Base-by-base conservation (phyloP, 2,329 filamentous ascomycete species). In the Alternaria metachromatica region DNA sequence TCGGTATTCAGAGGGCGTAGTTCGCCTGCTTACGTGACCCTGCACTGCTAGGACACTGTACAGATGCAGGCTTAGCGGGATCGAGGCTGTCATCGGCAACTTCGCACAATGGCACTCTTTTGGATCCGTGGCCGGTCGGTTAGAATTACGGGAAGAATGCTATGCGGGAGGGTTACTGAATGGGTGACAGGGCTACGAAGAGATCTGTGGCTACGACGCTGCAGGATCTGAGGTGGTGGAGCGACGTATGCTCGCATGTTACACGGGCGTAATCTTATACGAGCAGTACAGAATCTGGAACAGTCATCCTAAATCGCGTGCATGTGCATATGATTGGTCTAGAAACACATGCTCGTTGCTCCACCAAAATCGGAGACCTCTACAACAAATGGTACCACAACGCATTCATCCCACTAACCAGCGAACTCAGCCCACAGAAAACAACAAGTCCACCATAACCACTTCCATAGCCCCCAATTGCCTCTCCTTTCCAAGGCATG, bases 381-480 rank as follows among this genome's bases (percentile, higher is more conserved):
- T 41, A 53, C 20, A 25, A 2, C 13, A n/a, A 4, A 53, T 41
- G 28, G 23, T 53, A 53, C 20, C 49, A 53, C 30, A 53, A 53
- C 49, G 49, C 30, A 23, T 53, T 53, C 15, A 25, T 53, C 13
- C 49, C 49, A 6, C 49, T 53, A 12, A 53, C 20, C 20, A 53
- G 30, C 8, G 30, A 53, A 23, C 20, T 41, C 20, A 53, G 10
- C 18, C 49, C 20, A 25, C 49, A 53, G 49, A 60, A 60, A 7
- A 41, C 41, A 33, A 60, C 46, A 25, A 60, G 26, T 18, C 43
- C 43, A 23, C 58, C 50, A 28, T 55, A 60, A 4, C 43, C 49
- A 30, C 50, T 60, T 23, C 58, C 50, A 37, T 60, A 60, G 25
- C 41, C 41, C 7, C 30, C 41, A 33, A 48, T 13, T 1, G 58